Percentiles rank a stretch among this genome's conserved stretches.
phyloP scores from a whole-genome alignment of 169 alveolate species.

The Eimeria acervulina region DNA sequence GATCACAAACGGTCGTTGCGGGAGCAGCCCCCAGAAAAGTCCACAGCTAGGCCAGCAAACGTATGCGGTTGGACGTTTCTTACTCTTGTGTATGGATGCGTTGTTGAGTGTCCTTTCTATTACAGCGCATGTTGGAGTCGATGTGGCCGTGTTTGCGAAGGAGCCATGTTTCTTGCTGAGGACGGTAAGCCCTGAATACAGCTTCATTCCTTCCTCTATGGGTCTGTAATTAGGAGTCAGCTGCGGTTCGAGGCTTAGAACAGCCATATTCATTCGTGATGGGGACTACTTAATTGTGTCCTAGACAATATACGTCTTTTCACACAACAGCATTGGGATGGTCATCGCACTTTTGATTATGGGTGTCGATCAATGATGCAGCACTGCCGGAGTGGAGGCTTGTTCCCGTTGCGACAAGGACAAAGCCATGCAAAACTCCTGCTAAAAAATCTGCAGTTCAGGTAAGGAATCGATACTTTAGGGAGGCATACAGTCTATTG shows the following conservation, averaged over 20 bases:
- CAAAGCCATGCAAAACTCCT: conserved; percentile 73
- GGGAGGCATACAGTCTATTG: too few relatives aligned
- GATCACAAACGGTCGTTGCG: background rate
- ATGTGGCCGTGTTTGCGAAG: conserved; percentile 74
- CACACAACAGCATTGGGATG: background rate
- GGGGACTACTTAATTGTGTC: background rate
- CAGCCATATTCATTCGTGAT: background rate
- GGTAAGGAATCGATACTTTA: background rate
- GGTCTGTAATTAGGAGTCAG: background rate
- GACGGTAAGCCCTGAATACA: conserved; percentile 8
- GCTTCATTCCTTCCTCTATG: background rate
- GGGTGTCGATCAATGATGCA: conserved; percentile 4
- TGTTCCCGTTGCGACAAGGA: conserved; percentile 70
- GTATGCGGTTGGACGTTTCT: background rate
- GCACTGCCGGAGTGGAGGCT: conserved; percentile 78
- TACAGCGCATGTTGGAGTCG: conserved; percentile 75
- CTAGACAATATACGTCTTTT: background rate
- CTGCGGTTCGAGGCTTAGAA: background rate
- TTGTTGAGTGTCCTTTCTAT: background rate
- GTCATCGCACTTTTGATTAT: background rate
- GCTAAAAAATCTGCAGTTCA: conserved; percentile 72
- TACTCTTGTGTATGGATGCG: background rate
- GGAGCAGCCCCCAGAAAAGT: background rate
- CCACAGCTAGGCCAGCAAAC: background rate
- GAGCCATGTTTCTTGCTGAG: conserved; percentile 75